Evolutionary conservation across 257 asterid genomes (phyloP).

Genomic region (Solanum rostratum): DNA sequence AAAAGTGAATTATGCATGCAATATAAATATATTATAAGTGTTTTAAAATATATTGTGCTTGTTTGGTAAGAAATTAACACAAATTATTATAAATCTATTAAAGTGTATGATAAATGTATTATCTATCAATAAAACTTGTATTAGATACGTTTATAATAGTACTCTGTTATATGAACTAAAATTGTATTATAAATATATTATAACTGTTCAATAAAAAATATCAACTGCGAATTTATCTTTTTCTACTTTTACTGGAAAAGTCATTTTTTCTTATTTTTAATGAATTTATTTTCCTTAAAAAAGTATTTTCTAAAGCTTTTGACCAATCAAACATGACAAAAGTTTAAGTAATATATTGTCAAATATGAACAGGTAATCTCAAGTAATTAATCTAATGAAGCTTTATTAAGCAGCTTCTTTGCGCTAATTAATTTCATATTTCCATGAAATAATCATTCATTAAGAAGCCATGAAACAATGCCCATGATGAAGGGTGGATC

Average conservation of each 20-base stretch:
- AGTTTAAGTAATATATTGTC: no score
- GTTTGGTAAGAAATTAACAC: no score
- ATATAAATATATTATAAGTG: no score
- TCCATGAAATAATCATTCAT: not conserved
- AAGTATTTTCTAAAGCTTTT: not conserved
- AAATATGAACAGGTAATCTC: not conserved
- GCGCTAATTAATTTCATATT: not conserved
- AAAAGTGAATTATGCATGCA: no score
- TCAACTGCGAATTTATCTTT: not conserved
- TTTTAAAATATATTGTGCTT: no score
- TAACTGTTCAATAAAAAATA: not conserved
- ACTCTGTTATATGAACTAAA: no score
- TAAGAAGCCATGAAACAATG: not conserved
- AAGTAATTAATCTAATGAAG: not conserved
- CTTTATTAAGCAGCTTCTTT: not conserved
- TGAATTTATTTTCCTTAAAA: not conserved
- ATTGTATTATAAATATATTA: no score
- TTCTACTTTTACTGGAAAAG: not conserved
- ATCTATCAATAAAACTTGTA: no score
- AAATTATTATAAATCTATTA: no score
- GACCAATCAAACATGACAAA: not conserved
- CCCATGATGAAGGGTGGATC: not conserved
- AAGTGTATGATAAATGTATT: no score
- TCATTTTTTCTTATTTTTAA: not conserved
- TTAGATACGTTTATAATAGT: no score